phyloP scores from a whole-genome alignment of 331 rosid species.

The Malus hybrid region DNA sequence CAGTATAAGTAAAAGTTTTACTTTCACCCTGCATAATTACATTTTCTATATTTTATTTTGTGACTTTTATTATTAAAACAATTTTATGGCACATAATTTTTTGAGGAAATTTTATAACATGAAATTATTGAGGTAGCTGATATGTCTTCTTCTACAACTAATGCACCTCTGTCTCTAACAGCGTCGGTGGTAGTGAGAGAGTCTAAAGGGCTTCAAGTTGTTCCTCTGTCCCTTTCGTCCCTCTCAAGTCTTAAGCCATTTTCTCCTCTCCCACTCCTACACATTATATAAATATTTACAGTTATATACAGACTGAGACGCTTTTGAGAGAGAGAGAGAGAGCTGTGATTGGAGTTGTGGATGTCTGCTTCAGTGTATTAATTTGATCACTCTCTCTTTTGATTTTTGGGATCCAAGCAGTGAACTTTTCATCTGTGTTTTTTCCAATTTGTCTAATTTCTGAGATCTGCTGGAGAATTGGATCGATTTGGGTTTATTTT shows the following conservation, averaged over 20 bases:
- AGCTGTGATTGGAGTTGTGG: constrained; percentile 4
- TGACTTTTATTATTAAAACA: neutral
- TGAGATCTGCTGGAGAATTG: constrained; percentile 14
- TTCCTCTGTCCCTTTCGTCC: constrained; percentile 49
- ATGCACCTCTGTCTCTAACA: neutral
- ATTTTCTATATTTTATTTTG: neutral
- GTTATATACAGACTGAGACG: constrained; percentile 26
- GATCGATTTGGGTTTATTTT: constrained; percentile 17
- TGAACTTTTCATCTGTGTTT: constrained; percentile 16
- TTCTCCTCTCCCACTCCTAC: neutral
- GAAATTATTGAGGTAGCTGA: neutral
- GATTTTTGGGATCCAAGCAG: constrained; percentile 2
- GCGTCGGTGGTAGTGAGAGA: constrained; percentile 45
- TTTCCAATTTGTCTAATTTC: neutral
- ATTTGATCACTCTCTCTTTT: constrained; percentile 16
- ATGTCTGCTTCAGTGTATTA: constrained; percentile 10
- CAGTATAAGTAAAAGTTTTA: neutral
- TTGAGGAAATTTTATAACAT: too few species aligned
- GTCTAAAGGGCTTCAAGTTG: constrained; percentile 25
- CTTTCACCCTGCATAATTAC: neutral
- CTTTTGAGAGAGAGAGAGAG: constrained; percentile 6
- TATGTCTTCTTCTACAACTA: neutral
- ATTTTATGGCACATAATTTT: neutral
- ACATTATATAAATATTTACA: constrained; percentile 25
- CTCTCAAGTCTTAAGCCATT: constrained; percentile 20